phyloP scores from a whole-genome alignment of 2,329 filamentous ascomycete species.

The Orbilia quercus region DNA sequence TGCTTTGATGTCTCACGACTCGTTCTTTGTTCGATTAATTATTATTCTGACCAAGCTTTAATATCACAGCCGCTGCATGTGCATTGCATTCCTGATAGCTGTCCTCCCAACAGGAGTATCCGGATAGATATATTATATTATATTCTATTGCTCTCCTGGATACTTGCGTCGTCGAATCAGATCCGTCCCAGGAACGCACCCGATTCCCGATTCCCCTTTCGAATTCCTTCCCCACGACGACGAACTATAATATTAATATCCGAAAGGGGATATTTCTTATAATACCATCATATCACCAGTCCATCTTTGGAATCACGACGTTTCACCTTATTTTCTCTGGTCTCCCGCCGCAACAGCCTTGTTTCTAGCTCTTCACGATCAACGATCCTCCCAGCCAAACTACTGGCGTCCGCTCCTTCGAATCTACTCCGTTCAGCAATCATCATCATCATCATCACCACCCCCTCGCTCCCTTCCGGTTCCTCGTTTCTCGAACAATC shows the following conservation, averaged over 20 bases:
- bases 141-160: constrained; percentile 2
- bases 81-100: constrained; percentile 1
- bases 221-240: constrained; percentile 12
- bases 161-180: constrained; percentile 8
- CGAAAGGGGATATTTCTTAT: constrained; percentile 41
- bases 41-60: constrained; percentile 17
- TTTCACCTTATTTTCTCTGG: constrained; percentile 12
- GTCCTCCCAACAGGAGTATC: no score
- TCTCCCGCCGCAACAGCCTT: constrained; percentile 12
- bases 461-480: constrained; percentile 7
- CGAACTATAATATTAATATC: constrained; percentile 23
- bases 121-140: no score
- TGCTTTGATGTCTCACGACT: constrained; percentile 52
- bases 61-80: neutral
- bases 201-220: constrained; percentile 21
- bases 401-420: constrained; percentile 52
- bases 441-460: constrained; percentile 1
- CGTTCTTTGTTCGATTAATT: constrained; percentile 41
- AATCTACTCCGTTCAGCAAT: no score
- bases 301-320: constrained; percentile 1
- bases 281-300: constrained; percentile 9
- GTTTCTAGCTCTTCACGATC: constrained; percentile 2
- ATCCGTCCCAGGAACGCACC: neutral
- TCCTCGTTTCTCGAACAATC: constrained; percentile 11
- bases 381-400: constrained; percentile 27